phyloP scores from a whole-genome alignment of 176 grass and related monocot species.

The Aegilops longissima region DNA sequence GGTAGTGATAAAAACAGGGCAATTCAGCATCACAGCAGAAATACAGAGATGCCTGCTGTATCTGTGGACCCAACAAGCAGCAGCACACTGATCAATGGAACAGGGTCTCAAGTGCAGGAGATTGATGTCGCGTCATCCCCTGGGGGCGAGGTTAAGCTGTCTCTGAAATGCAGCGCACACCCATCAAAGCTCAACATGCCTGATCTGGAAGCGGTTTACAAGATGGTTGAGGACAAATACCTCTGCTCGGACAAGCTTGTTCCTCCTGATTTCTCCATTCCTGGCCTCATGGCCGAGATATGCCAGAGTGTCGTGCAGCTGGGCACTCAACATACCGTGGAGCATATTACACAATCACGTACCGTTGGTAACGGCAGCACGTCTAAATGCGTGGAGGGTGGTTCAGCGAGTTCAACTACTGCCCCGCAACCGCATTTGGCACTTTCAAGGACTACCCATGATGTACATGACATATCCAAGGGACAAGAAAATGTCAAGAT shows the following conservation, averaged over 20 bases:
- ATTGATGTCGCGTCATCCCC: slow-evolving; percentile 64
- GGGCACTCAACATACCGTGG: slow-evolving; percentile 16
- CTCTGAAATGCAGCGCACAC: slow-evolving; percentile 36
- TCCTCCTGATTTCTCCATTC: slow-evolving; percentile 59
- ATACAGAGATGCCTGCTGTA: neutral
- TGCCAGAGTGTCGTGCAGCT: slow-evolving; percentile 53
- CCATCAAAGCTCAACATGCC: slow-evolving; percentile 49
- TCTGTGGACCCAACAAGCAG: neutral
- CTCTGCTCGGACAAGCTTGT: slow-evolving; percentile 50
- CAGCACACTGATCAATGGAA: neutral
- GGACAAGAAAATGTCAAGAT: slow-evolving; percentile 58
- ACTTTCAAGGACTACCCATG: slow-evolving; percentile 46
- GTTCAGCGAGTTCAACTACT: neutral
- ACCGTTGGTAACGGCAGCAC: neutral
- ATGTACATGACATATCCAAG: slow-evolving; percentile 64
- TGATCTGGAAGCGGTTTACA: slow-evolving; percentile 53
- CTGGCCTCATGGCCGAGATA: slow-evolving; percentile 55
- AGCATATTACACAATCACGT: slow-evolving; percentile 26
- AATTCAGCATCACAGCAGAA: slow-evolving; percentile 18
- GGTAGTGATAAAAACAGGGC: slow-evolving; percentile 14
- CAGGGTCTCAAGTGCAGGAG: slow-evolving; percentile 22
- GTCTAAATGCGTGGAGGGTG: slow-evolving; percentile 8
- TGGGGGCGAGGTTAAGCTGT: slow-evolving; percentile 60
- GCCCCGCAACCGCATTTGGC: slow-evolving; percentile 27
- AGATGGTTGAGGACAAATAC: slow-evolving; percentile 59